Evolutionary conservation across 495 filamentous ascomycete genomes (phyloP), one percentile per base, ranked within the genome.

Genomic region (Penicillium verhagenii): DNA sequence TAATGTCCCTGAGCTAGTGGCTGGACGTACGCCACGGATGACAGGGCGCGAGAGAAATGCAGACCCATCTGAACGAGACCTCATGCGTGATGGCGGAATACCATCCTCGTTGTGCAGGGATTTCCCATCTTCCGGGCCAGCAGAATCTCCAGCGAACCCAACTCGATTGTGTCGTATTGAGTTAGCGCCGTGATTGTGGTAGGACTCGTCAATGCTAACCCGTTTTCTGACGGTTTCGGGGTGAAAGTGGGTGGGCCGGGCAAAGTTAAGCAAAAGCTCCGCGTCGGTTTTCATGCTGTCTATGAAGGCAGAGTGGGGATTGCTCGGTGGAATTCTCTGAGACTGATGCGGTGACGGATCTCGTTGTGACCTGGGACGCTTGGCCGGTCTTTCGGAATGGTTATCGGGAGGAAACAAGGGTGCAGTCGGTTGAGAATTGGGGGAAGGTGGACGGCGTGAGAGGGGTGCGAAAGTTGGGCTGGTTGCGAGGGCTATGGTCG

Each of bases 361-460:
- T 56, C 79, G 74, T 55, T 84, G 84, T 24, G 84, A 86, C 47
- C 82, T 77, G 21, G 80, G 73, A 25, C 84, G 79, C 60, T 87
- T 87, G n/a, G 79, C 65, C 6, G 83, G 82, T 21, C 79, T 75
- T 58, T 83, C 82, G 44, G 61, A 50, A 29, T 69, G 60, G 23
- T 52, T 53, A 39, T 72, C 67, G 53, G 59, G 20, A 14, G 71
- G 64, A 13, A 76, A 74, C 23, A 76, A 52, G 13, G 73, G 63
- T 42, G 68, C 57, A 24, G 58, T 37, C 8, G 67, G 57, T n/a
- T 54, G 56, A 47, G 61, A 60, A 37, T 59, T 57, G 28, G 67
- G 67, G 16, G 73, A 74, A 9, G 72, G 65, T 20, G 66, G 68
- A 35, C 66, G 63, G 43, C 63, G 65, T 20, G 74, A 62, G 14